phyloP scores from a whole-genome alignment of 805 yeast genomes.

The Brettanomyces bruxellensis region DNA sequence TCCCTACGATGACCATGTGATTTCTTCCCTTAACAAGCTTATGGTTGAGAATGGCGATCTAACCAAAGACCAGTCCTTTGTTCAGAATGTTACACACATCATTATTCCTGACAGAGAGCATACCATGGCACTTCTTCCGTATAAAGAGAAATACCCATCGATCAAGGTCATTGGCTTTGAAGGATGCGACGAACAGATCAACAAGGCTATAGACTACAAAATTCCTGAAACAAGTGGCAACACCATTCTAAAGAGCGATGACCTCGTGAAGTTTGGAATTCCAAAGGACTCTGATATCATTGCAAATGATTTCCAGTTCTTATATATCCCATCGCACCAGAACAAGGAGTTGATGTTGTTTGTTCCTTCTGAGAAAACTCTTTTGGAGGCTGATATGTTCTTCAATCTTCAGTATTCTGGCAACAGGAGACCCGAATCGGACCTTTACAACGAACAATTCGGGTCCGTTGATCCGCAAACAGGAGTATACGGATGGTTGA shows the following conservation, averaged over 20 bases:
- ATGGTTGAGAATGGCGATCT: slow-evolving; percentile 18
- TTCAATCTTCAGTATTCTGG: slow-evolving; percentile 45
- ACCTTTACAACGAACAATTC: slow-evolving; percentile 36
- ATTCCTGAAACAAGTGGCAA: slow-evolving; percentile 30
- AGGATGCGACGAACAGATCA: slow-evolving; percentile 27
- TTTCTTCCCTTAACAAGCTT: slow-evolving; percentile 26
- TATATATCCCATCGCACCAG: slow-evolving; percentile 46
- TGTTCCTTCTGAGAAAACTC: slow-evolving; percentile 36
- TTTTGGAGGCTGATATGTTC: slow-evolving; percentile 52
- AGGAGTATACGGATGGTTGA: slow-evolving; percentile 27
- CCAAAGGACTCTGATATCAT: slow-evolving; percentile 21
- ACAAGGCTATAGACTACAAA: slow-evolving; percentile 30
- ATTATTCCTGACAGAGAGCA: slow-evolving; percentile 60
- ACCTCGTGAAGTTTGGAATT: slow-evolving; percentile 30
- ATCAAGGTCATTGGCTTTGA: slow-evolving; percentile 48
- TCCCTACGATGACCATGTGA: slow-evolving; percentile 42
- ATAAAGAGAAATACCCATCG: slow-evolving; percentile 41
- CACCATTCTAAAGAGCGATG: slow-evolving; percentile 21
- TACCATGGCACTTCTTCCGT: slow-evolving; percentile 49
- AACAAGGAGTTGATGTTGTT: slow-evolving; percentile 51
- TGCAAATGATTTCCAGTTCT: slow-evolving; percentile 38
- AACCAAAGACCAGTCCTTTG: slow-evolving; percentile 24
- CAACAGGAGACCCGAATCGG: slow-evolving; percentile 28
- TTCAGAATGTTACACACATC: slow-evolving; percentile 35
- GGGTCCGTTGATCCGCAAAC: slow-evolving; percentile 30